Percentiles rank a stretch among this genome's conserved stretches.
Evolutionary conservation across 495 filamentous ascomycete species (phyloP).

Genomic region (Trichoderma gamsii): DNA sequence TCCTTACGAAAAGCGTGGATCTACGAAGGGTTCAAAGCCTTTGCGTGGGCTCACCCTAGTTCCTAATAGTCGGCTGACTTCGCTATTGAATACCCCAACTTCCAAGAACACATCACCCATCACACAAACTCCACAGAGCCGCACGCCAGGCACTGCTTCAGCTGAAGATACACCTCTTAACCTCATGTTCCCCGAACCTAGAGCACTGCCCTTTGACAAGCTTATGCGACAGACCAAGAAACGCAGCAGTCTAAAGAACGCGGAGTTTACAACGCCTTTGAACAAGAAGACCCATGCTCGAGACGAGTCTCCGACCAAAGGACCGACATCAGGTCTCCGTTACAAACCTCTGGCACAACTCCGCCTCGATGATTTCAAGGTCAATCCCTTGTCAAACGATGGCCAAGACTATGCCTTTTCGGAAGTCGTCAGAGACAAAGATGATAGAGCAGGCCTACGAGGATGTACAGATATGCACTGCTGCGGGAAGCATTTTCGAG

Average conservation of each 20-base stretch:
- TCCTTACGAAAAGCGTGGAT: neutral
- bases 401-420: constrained; percentile 68
- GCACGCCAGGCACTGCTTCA: neutral
- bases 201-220: constrained; percentile 18
- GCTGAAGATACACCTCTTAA: neutral
- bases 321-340: constrained; percentile 35
- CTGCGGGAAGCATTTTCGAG: constrained; percentile 68
- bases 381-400: constrained; percentile 70
- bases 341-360: constrained; percentile 47
- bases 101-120: constrained; percentile 16
- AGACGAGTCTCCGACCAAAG: constrained; percentile 15
- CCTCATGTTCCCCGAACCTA: constrained; percentile 8
- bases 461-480: constrained; percentile 73
- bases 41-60: neutral
- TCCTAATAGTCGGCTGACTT: constrained; percentile 23
- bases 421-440: constrained; percentile 66
- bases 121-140: neutral
- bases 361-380: constrained; percentile 65
- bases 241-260: neutral
- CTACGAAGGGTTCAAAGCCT: constrained; percentile 18
- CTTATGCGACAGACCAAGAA: constrained; percentile 11
- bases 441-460: constrained; percentile 67
- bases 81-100: constrained; percentile 33
- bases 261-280: neutral
- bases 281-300: neutral